Base-by-base conservation (phyloP, 371 early-diverging fungal species). In the Saksenaea vasiformis region DNA sequence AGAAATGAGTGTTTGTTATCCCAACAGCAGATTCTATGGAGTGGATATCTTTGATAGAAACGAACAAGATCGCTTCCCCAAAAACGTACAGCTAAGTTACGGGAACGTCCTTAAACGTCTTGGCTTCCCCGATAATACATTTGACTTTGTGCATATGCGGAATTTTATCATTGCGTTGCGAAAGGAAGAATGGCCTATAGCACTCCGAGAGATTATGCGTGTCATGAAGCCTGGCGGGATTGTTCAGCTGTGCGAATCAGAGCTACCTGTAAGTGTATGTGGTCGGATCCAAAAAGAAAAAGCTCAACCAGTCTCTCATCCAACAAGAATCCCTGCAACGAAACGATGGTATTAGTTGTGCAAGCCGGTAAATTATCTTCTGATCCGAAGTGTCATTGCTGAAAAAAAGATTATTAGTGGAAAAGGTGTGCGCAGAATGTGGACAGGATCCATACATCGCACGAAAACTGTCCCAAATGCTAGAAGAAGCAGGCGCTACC, bases 141-240 rank as follows among this genome's bases (percentile, higher is more conserved):
- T 84, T 64, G 82, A 81, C 67, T 76, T 73, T 58, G 66, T 83
- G 14, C 81, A 83, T 65, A 72, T 79, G 73, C 75, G 80, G n/a
- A 63, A 74, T 26, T 54, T 83, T 54, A 62, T 78, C 14, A 64
- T 69, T 22, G 78, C 75, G 0, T 64, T 79, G 17, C 61, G 71
- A 8, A 26, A 44, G 34, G 19, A 44, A 19, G 83, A 79, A 56
- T 83, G 81, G 81, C 62, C 72, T 37, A 26, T 27, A 1, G 69
- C 76, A 2, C 35, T 80, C 5, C 58, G 28, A 27, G 81, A 83
- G 56, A 68, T 76, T 28, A 62, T 59, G 58, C 78, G 83, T 41
- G 81, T 80, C 14, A 67, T 78, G 5, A 83, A 83, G 69, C 73
- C 72, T 1, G 79, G 78, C 53, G 83, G 83, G 37, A 53, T 74